A percentile compares a stretch with the other conserved stretches of the same genome.
Evolutionary conservation across 257 asterid genomes (phyloP).

Genomic region (Solanum appendiculatum): DNA sequence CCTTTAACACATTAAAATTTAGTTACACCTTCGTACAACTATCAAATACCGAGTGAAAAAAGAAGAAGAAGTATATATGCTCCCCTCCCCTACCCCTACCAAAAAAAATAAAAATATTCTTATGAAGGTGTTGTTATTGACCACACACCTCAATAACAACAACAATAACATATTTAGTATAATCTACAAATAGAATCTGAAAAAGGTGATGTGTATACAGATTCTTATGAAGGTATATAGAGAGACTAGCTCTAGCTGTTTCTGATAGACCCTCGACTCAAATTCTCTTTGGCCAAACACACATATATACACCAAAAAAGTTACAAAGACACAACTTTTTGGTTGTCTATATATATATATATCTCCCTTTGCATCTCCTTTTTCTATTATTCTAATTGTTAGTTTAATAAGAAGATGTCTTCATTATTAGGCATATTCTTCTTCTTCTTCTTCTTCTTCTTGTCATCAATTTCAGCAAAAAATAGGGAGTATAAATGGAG

Average conservation of each 20-base stretch:
- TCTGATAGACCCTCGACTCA: background rate
- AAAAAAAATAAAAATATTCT: too few relatives aligned
- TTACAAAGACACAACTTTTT: background rate
- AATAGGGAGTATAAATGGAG: slow-evolving; percentile 47
- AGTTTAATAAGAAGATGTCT: background rate
- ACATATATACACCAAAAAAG: background rate
- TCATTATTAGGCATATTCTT: background rate
- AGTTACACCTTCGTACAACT: too few relatives aligned
- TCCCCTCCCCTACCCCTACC: too few relatives aligned
- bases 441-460: background rate
- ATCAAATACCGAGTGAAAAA: too few relatives aligned
- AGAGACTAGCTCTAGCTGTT: background rate
- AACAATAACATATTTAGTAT: background rate
- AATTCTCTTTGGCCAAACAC: background rate
- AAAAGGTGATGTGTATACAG: rapidly evolving
- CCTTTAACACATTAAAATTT: too few relatives aligned
- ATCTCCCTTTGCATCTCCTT: background rate
- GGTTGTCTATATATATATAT: too few relatives aligned
- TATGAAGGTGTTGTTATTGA: too few relatives aligned
- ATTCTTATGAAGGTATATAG: background rate
- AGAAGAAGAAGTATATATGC: too few relatives aligned
- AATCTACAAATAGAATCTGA: too few relatives aligned
- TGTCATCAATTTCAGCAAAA: slow-evolving; percentile 9
- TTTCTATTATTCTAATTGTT: background rate
- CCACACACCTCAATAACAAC: background rate